Base-by-base conservation (phyloP, 108 stramenopile species). In the Fragilaria crotonensis region DNA sequence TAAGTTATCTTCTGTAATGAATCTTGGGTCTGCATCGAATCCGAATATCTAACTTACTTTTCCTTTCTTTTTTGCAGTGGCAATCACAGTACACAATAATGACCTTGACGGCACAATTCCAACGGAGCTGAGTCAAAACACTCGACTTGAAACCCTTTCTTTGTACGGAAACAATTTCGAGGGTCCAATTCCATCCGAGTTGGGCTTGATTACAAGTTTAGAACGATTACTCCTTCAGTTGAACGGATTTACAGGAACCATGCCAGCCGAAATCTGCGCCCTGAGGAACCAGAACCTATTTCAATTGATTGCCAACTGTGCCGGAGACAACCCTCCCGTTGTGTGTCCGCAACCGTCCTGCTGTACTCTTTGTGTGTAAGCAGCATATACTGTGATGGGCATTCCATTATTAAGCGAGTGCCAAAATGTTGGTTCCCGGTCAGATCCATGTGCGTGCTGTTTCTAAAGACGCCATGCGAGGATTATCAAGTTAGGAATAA, bases 41-140 rank as follows among this genome's bases (percentile, higher is more conserved):
- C n/a, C n/a, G n/a, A n/a, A n/a, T n/a, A n/a, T n/a, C n/a, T n/a
- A n/a, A n/a, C n/a, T n/a, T 41, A 41, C 14, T 41, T 41, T 11
- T 41, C 36, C 36, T 41, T 41, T 41, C 36, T 41, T 41, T 41
- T 41, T 41, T 41, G 7, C 36, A 41, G 36, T 11, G 36, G 36
- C 36, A 7, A 7, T 50, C 19, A 50, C 49, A 9, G 19, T 22
- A 20, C 19, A 22, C 49, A 50, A 50, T 50, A 50, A 50, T 50
- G 49, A 9, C 19, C 49, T 50, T n/a, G 19, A 7, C 5, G 49
- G 49, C 7, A n/a, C 19, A 29, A 64, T 92, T 30, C 77, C 78
- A 3, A 46, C 68, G 2, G 62, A 60, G 32, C 29, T 79, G 0
- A 64, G 64, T 0, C 22, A 50, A 25, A 25, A 72, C 17, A 27